A percentile compares a stretch with the other conserved stretches of the same genome.
Evolutionary conservation across 768 basidiomycete genomes (phyloP).

Genomic region (Suillus luteus): DNA sequence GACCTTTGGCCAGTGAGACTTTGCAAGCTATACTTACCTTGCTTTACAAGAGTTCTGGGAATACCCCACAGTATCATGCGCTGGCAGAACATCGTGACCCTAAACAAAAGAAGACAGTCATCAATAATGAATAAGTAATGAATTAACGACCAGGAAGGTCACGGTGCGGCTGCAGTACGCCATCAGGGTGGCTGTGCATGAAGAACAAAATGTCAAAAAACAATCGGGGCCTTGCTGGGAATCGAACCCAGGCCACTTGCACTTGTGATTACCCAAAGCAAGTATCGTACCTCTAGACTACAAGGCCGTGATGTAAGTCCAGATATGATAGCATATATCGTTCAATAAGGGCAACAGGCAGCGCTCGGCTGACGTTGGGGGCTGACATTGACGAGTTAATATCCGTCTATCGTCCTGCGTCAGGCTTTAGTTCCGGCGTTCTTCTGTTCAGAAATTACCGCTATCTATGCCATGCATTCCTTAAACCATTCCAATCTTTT

Average conservation of each 20-base stretch:
- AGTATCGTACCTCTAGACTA: slow-evolving; percentile 40
- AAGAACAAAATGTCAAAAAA: not conserved
- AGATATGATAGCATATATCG: not conserved
- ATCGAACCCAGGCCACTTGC: slow-evolving; percentile 44
- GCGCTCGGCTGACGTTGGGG: not conserved
- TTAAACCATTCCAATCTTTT: not conserved
- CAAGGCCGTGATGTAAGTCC: slow-evolving; percentile 25
- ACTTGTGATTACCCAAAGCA: slow-evolving; percentile 33
- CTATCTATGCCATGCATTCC: not conserved
- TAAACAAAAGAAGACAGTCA: too few species aligned
- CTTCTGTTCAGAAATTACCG: not conserved
- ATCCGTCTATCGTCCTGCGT: not conserved
- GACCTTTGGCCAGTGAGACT: not conserved
- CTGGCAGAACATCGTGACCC: too few species aligned
- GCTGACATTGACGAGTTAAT: not conserved
- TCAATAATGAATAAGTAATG: too few species aligned
- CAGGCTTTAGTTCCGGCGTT: not conserved
- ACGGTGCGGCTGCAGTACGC: too few species aligned
- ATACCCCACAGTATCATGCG: too few species aligned
- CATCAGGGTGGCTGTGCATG: too few species aligned
- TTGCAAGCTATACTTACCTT: too few species aligned
- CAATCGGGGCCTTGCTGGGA: slow-evolving; percentile 38
- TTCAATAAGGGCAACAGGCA: not conserved
- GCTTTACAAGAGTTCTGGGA: too few species aligned
- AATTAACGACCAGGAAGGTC: too few species aligned